phyloP scores from a whole-genome alignment of 495 filamentous ascomycete species.

The Collariella sp. region DNA sequence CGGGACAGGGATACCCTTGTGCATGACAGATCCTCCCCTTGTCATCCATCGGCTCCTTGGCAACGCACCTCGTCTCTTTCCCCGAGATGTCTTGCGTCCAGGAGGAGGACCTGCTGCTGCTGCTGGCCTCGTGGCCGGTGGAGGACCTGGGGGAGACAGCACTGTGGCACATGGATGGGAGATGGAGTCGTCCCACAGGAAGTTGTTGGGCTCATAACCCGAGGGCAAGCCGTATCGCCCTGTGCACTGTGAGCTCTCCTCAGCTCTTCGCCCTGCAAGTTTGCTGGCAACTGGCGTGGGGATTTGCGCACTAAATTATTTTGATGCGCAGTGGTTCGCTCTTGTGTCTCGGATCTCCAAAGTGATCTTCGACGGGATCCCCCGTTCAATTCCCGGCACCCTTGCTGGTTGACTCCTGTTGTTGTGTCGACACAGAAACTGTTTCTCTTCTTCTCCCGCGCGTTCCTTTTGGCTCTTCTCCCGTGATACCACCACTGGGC shows the following conservation, averaged over 20 bases:
- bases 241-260: background rate
- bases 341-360: slow-evolving; percentile 9
- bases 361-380: slow-evolving; percentile 8
- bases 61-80: background rate
- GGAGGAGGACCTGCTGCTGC: background rate
- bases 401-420: background rate
- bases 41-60: slow-evolving; percentile 14
- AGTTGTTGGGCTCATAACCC: slow-evolving; percentile 14
- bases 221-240: background rate
- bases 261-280: background rate
- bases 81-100: slow-evolving; percentile 5
- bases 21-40: slow-evolving; percentile 21
- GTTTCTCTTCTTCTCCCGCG: background rate
- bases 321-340: slow-evolving; percentile 12
- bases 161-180: slow-evolving; percentile 6
- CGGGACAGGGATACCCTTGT: slow-evolving; percentile 16
- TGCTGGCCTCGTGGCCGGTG: slow-evolving; percentile 5
- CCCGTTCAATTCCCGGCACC: slow-evolving; percentile 9
- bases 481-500: slow-evolving; percentile 9
- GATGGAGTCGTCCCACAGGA: slow-evolving; percentile 15
- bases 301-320: slow-evolving; percentile 14
- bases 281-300: background rate
- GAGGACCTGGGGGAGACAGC: slow-evolving; percentile 1
- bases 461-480: background rate
- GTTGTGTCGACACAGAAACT: background rate